Percentiles rank a stretch among this genome's conserved stretches.
These are phyloP conservation scores for Eutrema heterophyllum DNA, from an alignment of 345 rosid species.

Conservation along the genomic window DNA sequence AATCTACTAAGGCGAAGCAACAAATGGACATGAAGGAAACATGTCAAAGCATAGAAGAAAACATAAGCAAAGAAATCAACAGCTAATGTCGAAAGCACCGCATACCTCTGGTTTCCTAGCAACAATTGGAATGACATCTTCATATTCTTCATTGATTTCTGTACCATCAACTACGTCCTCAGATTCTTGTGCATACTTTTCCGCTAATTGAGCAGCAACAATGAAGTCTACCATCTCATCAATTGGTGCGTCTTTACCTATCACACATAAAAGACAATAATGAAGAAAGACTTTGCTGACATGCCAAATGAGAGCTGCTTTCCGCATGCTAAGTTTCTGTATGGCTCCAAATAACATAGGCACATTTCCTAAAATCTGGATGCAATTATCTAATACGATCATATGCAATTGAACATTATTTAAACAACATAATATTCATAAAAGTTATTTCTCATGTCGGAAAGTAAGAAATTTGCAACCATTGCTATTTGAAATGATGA, in stretches of 20 bases:
- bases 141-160: slow-evolving; percentile 25
- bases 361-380: background rate
- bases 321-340: background rate
- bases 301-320: background rate
- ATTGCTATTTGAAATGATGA: background rate
- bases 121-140: slow-evolving; percentile 10
- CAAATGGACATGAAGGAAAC: background rate
- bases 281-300: background rate
- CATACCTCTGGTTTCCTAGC: slow-evolving; percentile 43
- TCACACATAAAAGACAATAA: slow-evolving; percentile 19
- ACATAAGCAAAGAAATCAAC: background rate
- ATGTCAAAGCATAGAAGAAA: background rate
- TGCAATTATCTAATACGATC: background rate
- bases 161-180: slow-evolving; percentile 29
- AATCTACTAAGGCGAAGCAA: background rate
- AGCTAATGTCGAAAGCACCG: background rate
- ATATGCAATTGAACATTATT: background rate
- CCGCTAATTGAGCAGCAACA: slow-evolving; percentile 72
- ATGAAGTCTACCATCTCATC: slow-evolving; percentile 81
- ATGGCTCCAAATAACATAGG: background rate
- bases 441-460: background rate
- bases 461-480: background rate
- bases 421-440: background rate
- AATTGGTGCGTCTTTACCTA: slow-evolving; percentile 58
- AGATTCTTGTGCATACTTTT: slow-evolving; percentile 42